phyloP scores from a whole-genome alignment of 2,329 filamentous ascomycete species.

The Calycina herbarum region DNA sequence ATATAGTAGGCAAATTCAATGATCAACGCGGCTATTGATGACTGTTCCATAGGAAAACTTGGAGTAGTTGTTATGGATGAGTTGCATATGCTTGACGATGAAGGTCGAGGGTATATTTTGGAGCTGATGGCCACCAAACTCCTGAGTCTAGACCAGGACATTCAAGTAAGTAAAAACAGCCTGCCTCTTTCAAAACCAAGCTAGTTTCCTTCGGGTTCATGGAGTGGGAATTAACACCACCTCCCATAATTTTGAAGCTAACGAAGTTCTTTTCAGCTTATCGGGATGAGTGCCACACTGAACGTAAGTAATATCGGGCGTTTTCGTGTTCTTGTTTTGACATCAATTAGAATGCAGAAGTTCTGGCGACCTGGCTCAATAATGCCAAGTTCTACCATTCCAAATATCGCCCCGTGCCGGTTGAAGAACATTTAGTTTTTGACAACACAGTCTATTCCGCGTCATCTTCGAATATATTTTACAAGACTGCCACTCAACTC shows the following conservation, averaged over 20 bases:
- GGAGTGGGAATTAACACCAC: background rate
- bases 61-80: conserved; percentile 72
- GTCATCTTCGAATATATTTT: conserved; percentile 56
- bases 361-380: conserved; percentile 67
- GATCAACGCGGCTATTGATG: conserved; percentile 71
- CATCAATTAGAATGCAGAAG: conserved; percentile 60
- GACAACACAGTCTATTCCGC: conserved; percentile 67
- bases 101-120: conserved; percentile 73
- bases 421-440: conserved; percentile 73
- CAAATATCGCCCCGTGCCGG: conserved; percentile 71
- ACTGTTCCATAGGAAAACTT: conserved; percentile 63
- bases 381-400: conserved; percentile 71
- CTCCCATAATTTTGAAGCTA: background rate
- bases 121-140: conserved; percentile 75
- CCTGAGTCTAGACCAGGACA: conserved; percentile 62
- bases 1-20: conserved; percentile 68
- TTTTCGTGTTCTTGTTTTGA: conserved; percentile 9
- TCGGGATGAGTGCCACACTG: conserved; percentile 80
- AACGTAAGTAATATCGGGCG: conserved; percentile 48
- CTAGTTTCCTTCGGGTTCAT: background rate
- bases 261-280: conserved; percentile 22
- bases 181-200: background rate
- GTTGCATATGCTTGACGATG: conserved; percentile 80
- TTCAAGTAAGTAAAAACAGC: conserved; percentile 56
- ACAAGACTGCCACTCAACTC: conserved; percentile 57